These are phyloP conservation scores for Ascochyta clinopodiicola DNA, from an alignment of 2,329 filamentous ascomycete species.

Conservation along the genomic window DNA sequence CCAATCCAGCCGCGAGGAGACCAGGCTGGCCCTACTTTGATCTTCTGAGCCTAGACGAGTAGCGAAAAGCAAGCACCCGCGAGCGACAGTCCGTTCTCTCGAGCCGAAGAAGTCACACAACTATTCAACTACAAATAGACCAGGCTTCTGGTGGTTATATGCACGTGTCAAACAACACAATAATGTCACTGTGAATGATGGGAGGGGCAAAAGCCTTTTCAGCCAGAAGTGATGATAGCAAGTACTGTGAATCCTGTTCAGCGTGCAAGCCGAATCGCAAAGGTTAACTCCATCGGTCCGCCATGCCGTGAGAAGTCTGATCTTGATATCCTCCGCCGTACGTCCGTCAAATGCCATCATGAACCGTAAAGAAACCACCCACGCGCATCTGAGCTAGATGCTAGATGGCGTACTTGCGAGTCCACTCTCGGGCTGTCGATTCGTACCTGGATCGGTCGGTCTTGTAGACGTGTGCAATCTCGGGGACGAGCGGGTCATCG, in stretches of 20 bases:
- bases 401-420: conserved; percentile 97
- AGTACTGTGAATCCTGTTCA: conserved; percentile 42
- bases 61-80: background rate
- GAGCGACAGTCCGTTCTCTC: background rate
- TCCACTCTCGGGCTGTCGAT: conserved; percentile 97
- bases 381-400: conserved; percentile 17
- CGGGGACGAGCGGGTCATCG: conserved; percentile 96
- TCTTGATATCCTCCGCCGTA: conserved; percentile 29
- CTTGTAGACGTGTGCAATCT: conserved; percentile 99
- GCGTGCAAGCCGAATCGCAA: conserved; percentile 39
- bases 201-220: conserved; percentile 29
- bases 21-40: background rate
- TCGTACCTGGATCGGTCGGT: conserved; percentile 96
- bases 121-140: background rate
- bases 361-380: conserved; percentile 35
- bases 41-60: background rate
- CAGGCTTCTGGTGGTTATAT: background rate
- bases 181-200: conserved; percentile 1
- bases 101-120: background rate
- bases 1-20: background rate
- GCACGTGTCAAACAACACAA: background rate
- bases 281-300: conserved; percentile 37
- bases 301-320: conserved; percentile 36
- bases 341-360: conserved; percentile 30
- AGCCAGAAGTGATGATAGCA: conserved; percentile 41